Base-by-base conservation (phyloP, 1,284 basidiomycete genomes). In the Leccinum fallax region DNA sequence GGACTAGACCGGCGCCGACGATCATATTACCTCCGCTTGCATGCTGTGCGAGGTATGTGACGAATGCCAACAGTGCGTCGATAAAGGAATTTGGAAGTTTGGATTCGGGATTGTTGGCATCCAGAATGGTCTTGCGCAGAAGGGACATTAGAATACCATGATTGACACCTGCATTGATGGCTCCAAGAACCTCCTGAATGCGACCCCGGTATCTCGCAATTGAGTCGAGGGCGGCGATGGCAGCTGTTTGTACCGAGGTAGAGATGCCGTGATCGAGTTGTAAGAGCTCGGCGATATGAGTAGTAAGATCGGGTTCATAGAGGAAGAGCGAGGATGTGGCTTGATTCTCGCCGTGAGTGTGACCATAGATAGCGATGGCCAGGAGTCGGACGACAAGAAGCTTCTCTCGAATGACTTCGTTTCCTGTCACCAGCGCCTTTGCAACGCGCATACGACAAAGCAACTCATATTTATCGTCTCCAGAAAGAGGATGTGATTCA, bases 1-100 rank as follows among this genome's bases (percentile, higher is more conserved):
- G 94, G 32, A 99, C 85, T 53, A 98, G 80, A 3, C 97, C 97
- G n/a, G 97, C 96, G n/a, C 94, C 93, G 61, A 98, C 92, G 51
- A 98, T 88, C 90, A 97, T 93, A 70, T 92, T 94, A 36, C 93
- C 94, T 34, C 94, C 94, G 2, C 88, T 84, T 3, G 91, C 84
- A 69, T 94, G 90, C 19, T 91, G 90, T 13, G 94, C 89, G 65
- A 99, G 85, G 77, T 89, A 94, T 2, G 92, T 94, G 48, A 99
- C 83, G 70, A 99, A 93, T 26, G 89, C 88, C 65, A 98, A 79
- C 21, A 98, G 78, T 0, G 93, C 88, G 59, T 98, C 96, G 43
- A 95, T 85, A 65, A 95, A 92, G 2, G 94, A 86, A 65, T 91
- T 86, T 4, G 91, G 87, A n/a, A 92, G 76, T 36, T 79, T 83